Evolutionary conservation across 495 filamentous ascomycete genomes (phyloP), one percentile per base, ranked within the genome.

Genomic region (Neurospora africana): DNA sequence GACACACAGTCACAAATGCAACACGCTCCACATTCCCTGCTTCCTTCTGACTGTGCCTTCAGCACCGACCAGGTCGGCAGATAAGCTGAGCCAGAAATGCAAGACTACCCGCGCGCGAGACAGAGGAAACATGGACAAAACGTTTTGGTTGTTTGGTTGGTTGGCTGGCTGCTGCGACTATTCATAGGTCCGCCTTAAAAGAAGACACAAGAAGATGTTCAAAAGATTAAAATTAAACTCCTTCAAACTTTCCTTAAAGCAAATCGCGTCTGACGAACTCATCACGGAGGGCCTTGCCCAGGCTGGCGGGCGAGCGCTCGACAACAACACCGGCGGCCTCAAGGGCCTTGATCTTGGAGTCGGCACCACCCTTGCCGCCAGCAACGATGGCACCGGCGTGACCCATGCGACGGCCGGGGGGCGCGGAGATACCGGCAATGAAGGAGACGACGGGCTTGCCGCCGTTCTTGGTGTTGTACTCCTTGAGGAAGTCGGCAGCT

Each of bases 311-410:
- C 79, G 93, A 97, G 79, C 95, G 89, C 89, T 98, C 95, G 44
- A 99, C 95, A 78, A 97, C 87, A 72, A 98, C 95, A 80, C 95
- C 95, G 69, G 96, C 96, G 75, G 87, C 87, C 85, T 98, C 92
- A 40, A 99, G 89, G 72, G 95, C 95, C 77, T 88, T 83, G 83
- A 99, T 99, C 90, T 99, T 99, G 74, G 93, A 96, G 84, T 98
- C 92, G 70, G 95, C 95, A 79, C 92, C 95, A 79, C 95, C 95
- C 89, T 97, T 98, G 72, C 95, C 95, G 77, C 95, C 95, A 76
- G 92, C 92, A 68, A 99, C 94, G 80, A 99, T 99, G 78, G 95
- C 95, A 84, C 91, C 95, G 76, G 95, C 95, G 86, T 99, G 95
- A 75, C 95, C 95, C 95, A 98, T 99, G 79, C 95, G 90, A 79